Evolutionary conservation across 495 filamentous ascomycete species (phyloP), one percentile per base, ranked within the genome.

Genomic region (Antarctomyces pellizariae): DNA sequence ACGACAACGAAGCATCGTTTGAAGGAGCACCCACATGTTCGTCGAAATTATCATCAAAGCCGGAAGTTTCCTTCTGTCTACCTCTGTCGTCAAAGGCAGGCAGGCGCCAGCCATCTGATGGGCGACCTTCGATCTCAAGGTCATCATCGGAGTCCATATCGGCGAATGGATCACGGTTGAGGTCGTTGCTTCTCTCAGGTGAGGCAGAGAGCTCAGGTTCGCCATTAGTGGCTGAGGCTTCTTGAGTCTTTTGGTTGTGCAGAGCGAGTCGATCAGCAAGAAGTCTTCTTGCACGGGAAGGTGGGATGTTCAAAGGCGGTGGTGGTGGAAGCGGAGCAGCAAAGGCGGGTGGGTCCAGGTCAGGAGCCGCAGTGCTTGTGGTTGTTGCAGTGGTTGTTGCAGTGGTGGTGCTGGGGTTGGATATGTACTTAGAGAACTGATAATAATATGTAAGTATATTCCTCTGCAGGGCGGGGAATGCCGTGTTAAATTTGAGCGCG

Each of bases 221-320:
- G 45, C 39, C 5, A 29, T 40, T 13, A 30, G 29, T 27, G 22
- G 38, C 5, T 31, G 34, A 32, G 26, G 40, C 45, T 24, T 49
- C 49, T 5, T 43, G 35, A 6, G 57, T 56, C 38, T 68, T 69
- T 34, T 73, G 68, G 36, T 73, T 72, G 35, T 80, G 76, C 38
- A 74, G 60, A 8, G 80, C 80, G 1, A 92, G 64, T 12, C 78
- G 67, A 16, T 71, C 74, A 16, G 77, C 79, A 10, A 92, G 58
- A 47, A 89, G 82, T 11, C 78, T 61, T 10, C 82, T 67, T 11
- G 82, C 82, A n/a, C 82, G 64, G 2, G 78, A 83, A 2, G 82
- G 82, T 6, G 74, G 71, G 13, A 80, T 64, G 39, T 82, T 79
- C 18, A 75, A 57, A 3, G 71, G 71, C 3, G 71, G 64, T 1